Conservation (phyloP, 2,329 filamentous ascomycete species). For the Pseudopyricularia cyperi region DNA sequence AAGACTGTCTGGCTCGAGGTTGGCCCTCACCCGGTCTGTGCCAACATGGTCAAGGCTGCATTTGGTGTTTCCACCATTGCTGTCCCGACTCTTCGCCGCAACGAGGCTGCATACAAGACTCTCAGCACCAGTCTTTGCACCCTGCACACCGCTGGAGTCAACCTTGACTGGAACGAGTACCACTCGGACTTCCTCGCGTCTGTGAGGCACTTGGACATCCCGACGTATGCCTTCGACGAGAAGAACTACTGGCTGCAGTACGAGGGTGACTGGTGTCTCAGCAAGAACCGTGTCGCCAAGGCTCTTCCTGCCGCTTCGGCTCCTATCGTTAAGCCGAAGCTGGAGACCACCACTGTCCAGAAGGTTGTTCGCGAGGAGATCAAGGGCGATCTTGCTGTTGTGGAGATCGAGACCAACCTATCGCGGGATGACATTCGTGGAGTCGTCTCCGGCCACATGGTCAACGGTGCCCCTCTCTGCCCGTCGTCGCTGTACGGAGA, state of each 20-base stretch:
- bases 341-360: slow-evolving; percentile 54
- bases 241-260: slow-evolving; percentile 59
- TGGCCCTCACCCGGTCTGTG: slow-evolving; percentile 60
- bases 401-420: slow-evolving; percentile 55
- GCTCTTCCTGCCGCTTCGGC: slow-evolving; percentile 8
- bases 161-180: slow-evolving; percentile 59
- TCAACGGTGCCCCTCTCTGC: slow-evolving; percentile 54
- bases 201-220: slow-evolving; percentile 44
- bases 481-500: slow-evolving; percentile 43
- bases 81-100: slow-evolving; percentile 47
- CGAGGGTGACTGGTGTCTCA: slow-evolving; percentile 57
- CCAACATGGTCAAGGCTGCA: slow-evolving; percentile 53
- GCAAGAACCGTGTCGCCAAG: slow-evolving; percentile 48
- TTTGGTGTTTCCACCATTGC: slow-evolving; percentile 40
- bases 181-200: slow-evolving; percentile 34
- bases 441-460: slow-evolving; percentile 50
- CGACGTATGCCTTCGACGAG: slow-evolving; percentile 58
- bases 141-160: slow-evolving; percentile 47
- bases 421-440: slow-evolving; percentile 48
- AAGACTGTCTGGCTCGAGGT: slow-evolving; percentile 61
- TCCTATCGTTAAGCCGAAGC: slow-evolving; percentile 35
- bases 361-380: slow-evolving; percentile 49
- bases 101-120: slow-evolving; percentile 51
- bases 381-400: slow-evolving; percentile 41
- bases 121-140: slow-evolving; percentile 42